phyloP scores from a whole-genome alignment of 192 early-diverging fungal species.

The Coemansia asiatica region DNA sequence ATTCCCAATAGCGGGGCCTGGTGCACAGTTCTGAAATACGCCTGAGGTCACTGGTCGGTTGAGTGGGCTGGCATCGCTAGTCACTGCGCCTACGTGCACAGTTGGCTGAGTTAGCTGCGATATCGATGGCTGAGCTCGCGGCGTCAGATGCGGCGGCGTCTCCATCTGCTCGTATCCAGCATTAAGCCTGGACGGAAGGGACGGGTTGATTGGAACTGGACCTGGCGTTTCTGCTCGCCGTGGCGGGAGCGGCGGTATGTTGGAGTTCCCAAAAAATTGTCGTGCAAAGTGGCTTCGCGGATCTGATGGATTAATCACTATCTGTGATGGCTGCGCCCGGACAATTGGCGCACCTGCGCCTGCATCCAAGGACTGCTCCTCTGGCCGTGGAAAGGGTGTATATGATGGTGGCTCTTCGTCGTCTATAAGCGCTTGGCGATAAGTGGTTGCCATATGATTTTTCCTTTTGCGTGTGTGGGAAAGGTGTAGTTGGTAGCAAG shows the following conservation, averaged over 20 bases:
- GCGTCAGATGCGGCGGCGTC: constrained; percentile 23
- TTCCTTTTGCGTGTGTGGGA: neutral
- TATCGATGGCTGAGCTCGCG: constrained; percentile 20
- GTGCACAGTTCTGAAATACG: constrained; percentile 3
- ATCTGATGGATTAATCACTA: constrained; percentile 49
- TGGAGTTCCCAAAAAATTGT: constrained; percentile 13
- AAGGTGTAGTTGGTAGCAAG: neutral
- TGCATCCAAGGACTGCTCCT: constrained; percentile 48
- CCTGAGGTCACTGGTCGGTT: constrained; percentile 7
- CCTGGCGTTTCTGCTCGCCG: constrained; percentile 22
- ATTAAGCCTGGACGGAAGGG: constrained; percentile 21
- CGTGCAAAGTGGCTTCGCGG: constrained; percentile 45
- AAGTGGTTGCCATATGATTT: constrained; percentile 16
- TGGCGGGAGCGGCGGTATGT: constrained; percentile 20
- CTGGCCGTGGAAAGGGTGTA: constrained; percentile 38
- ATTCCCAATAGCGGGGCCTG: constrained; percentile 1
- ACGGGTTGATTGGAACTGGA: constrained; percentile 27
- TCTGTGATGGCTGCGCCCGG: constrained; percentile 31
- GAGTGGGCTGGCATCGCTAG: neutral
- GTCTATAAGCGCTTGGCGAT: constrained; percentile 6
- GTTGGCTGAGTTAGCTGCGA: constrained; percentile 8
- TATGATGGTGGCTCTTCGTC: constrained; percentile 39
- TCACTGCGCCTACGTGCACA: neutral
- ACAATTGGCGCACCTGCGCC: constrained; percentile 52
- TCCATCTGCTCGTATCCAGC: constrained; percentile 40